phyloP scores from a whole-genome alignment of 805 yeast genomes.

The Metschnikowia amazonensis region DNA sequence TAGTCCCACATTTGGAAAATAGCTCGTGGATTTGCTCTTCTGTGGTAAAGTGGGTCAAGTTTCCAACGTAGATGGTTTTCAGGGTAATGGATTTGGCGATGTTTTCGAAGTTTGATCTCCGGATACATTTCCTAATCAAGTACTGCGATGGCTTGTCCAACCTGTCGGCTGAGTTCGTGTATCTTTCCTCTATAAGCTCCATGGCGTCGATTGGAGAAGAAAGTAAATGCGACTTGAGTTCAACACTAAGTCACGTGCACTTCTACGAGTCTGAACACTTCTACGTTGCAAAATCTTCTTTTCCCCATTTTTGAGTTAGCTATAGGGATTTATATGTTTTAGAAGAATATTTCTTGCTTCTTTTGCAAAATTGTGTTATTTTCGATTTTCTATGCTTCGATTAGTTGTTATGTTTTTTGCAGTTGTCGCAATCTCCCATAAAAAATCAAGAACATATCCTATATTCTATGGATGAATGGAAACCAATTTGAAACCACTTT shows the following conservation, averaged over 20 bases:
- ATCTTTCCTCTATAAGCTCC: slow-evolving; percentile 44
- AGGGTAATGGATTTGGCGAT: slow-evolving; percentile 63
- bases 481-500: no score
- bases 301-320: not conserved
- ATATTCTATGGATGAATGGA: no score
- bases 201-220: slow-evolving; percentile 15
- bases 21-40: slow-evolving; percentile 93
- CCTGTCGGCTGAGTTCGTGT: slow-evolving; percentile 61
- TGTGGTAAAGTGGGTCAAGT: slow-evolving; percentile 82
- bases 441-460: no score
- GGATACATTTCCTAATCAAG: slow-evolving; percentile 61
- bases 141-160: slow-evolving; percentile 71
- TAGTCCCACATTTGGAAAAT: slow-evolving; percentile 76
- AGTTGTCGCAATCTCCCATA: no score
- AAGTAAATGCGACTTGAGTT: not conserved
- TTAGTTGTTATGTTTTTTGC: no score
- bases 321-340: no score
- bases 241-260: not conserved
- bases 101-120: slow-evolving; percentile 50
- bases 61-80: slow-evolving; percentile 86
- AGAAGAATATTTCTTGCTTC: not conserved
- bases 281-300: not conserved
- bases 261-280: not conserved
- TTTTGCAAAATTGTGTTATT: not conserved
- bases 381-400: not conserved